Evolutionary conservation across 2,329 filamentous ascomycete species (phyloP).

Genomic region (Plectosphaerella sp.): DNA sequence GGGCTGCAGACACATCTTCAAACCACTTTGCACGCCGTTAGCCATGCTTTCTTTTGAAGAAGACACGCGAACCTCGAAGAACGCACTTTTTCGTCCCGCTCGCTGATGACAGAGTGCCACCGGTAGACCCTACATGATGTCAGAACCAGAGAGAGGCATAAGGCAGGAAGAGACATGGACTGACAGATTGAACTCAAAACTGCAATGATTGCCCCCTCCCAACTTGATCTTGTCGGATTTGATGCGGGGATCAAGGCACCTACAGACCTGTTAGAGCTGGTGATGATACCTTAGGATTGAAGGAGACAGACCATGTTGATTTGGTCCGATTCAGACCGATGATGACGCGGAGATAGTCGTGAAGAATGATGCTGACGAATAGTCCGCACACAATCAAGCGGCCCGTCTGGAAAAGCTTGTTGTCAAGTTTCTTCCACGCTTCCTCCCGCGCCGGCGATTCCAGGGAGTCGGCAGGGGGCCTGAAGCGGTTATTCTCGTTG

Average conservation of each 20-base stretch:
- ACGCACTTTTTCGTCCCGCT: constrained; percentile 18
- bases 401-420: constrained; percentile 33
- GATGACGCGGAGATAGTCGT: constrained; percentile 33
- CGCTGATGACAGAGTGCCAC: constrained; percentile 25
- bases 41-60: not conserved
- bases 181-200: constrained; percentile 25
- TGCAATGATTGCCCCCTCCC: constrained; percentile 8
- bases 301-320: constrained; percentile 6
- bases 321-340: constrained; percentile 43
- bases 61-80: no score
- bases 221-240: constrained; percentile 20
- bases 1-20: constrained; percentile 16
- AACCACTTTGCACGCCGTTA: constrained; percentile 13
- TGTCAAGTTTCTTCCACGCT: constrained; percentile 29
- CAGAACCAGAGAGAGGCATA: not conserved
- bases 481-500: constrained; percentile 36
- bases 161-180: not conserved
- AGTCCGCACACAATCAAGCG: constrained; percentile 48
- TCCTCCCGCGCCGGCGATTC: constrained; percentile 18
- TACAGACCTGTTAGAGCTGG: constrained; percentile 30
- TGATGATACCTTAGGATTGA: not conserved
- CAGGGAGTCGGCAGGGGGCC: constrained; percentile 7
- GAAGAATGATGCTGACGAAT: constrained; percentile 45
- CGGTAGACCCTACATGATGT: constrained; percentile 18
- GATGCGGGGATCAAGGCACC: constrained; percentile 44